A percentile compares a stretch with the other conserved stretches of the same genome.
Evolutionary conservation across 2,329 filamentous ascomycete genomes (phyloP).

Genomic region (Cercospora brassicicola): DNA sequence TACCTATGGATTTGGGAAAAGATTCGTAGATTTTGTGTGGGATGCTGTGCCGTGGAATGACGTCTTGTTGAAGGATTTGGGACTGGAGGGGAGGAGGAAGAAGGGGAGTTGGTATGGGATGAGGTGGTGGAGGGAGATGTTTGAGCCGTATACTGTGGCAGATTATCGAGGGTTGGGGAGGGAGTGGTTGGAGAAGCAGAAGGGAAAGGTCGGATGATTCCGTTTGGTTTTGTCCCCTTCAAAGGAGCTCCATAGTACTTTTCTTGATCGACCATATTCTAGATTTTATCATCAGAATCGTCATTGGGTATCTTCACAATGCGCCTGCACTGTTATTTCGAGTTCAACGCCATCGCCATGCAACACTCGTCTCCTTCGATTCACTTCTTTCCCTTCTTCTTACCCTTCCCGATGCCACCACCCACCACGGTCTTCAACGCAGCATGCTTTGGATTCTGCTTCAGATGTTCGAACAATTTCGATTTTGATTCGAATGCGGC

Average conservation of each 20-base stretch:
- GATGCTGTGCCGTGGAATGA: conserved; percentile 20
- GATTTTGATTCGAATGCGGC: conserved; percentile 74
- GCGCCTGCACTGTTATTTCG: background rate
- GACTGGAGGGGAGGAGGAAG: conserved; percentile 15
- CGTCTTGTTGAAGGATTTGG: conserved; percentile 20
- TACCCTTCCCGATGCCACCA: conserved; percentile 25
- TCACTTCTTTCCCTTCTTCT: conserved; percentile 34
- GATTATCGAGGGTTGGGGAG: conserved; percentile 20
- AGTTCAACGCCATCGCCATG: conserved; percentile 1
- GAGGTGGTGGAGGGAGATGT: conserved; percentile 17
- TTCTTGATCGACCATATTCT: background rate
- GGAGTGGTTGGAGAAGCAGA: conserved; percentile 20
- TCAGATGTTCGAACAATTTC: conserved; percentile 72
- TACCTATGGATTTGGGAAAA: conserved; percentile 17
- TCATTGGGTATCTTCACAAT: conserved; percentile 2
- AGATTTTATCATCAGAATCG: background rate
- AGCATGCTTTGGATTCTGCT: conserved; percentile 56
- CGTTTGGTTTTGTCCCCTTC: background rate
- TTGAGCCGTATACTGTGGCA: conserved; percentile 16
- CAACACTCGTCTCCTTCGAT: background rate
- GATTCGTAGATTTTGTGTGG: conserved; percentile 18
- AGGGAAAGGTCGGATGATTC: background rate
- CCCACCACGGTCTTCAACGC: conserved; percentile 42
- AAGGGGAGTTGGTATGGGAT: background rate
- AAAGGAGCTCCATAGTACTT: background rate